These are phyloP conservation scores for Ceratocystis destructans DNA, from an alignment of 2,329 filamentous ascomycete species.

Conservation along the genomic window DNA sequence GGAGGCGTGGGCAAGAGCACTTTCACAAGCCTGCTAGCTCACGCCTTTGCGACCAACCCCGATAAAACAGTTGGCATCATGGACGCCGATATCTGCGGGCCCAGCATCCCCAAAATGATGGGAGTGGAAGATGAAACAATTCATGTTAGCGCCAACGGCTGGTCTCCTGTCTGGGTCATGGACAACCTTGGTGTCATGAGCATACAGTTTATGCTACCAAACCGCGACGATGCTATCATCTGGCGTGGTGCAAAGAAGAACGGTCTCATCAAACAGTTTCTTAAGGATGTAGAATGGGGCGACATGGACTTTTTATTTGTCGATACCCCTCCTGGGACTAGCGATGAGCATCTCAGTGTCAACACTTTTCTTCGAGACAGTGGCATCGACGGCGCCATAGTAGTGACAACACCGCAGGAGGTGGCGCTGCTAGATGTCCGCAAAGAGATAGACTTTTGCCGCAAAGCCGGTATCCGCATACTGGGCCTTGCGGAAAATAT, in stretches of 20 bases:
- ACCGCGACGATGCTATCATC: conserved; percentile 86
- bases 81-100: conserved; percentile 96
- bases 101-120: conserved; percentile 97
- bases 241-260: conserved; percentile 99
- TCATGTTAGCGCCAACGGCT: conserved; percentile 75
- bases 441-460: conserved; percentile 96
- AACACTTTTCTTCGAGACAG: conserved; percentile 84
- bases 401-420: conserved; percentile 92
- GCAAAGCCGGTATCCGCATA: conserved; percentile 79
- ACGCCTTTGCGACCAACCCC: conserved; percentile 74
- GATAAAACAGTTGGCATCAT: conserved; percentile 78
- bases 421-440: conserved; percentile 82
- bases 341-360: conserved; percentile 87
- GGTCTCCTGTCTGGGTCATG: conserved; percentile 89
- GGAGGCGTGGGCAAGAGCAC: conserved; percentile 95
- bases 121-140: conserved; percentile 89
- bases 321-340: conserved; percentile 90
- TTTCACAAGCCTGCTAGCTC: conserved; percentile 74
- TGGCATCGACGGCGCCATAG: conserved; percentile 81
- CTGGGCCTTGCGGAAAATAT: conserved; percentile 95
- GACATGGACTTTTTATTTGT: conserved; percentile 86
- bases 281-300: conserved; percentile 97
- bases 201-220: conserved; percentile 95
- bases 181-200: conserved; percentile 95
- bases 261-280: conserved; percentile 90